Evolutionary conservation across 768 basidiomycete genomes (phyloP).

Genomic region (Nevesoporus exiguus): DNA sequence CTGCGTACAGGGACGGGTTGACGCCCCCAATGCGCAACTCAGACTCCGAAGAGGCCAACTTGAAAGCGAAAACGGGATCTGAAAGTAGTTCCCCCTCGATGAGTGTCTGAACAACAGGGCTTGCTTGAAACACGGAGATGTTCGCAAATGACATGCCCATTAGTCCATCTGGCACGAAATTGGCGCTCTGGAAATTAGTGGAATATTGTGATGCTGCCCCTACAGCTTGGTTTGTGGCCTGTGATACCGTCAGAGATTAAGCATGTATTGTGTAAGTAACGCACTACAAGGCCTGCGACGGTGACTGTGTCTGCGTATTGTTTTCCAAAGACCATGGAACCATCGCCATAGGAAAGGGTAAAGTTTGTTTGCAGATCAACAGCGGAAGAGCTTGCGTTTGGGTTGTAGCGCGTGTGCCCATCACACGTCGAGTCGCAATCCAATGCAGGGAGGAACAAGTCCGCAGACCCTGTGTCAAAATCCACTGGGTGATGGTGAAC

Average conservation of each 20-base stretch:
- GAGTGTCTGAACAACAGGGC: constrained; percentile 43
- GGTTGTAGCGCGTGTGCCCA: constrained; percentile 36
- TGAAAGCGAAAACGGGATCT: constrained; percentile 37
- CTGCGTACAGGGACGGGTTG: constrained; percentile 37
- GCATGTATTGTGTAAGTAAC: not conserved
- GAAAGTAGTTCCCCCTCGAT: constrained; percentile 34
- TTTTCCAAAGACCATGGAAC: constrained; percentile 37
- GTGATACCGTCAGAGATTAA: constrained; percentile 8
- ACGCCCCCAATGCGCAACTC: constrained; percentile 43
- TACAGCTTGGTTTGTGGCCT: constrained; percentile 23
- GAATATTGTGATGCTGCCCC: constrained; percentile 24
- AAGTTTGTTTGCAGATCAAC: constrained; percentile 26
- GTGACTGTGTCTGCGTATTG: constrained; percentile 40
- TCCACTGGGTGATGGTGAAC: constrained; percentile 16
- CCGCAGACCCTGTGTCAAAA: constrained; percentile 37
- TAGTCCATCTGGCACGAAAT: constrained; percentile 29
- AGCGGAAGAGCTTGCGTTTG: constrained; percentile 32
- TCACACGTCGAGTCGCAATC: constrained; percentile 30
- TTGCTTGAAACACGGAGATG: constrained; percentile 34
- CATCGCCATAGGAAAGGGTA: constrained; percentile 41
- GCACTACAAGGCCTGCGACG: constrained; percentile 31
- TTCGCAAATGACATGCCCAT: constrained; percentile 43
- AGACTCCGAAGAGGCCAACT: constrained; percentile 33
- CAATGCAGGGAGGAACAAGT: constrained; percentile 31
- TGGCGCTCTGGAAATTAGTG: constrained; percentile 4